Evolutionary conservation across 306 rosid genomes (phyloP), one percentile per base, ranked within the genome.

Genomic region (Glycine latifolia): DNA sequence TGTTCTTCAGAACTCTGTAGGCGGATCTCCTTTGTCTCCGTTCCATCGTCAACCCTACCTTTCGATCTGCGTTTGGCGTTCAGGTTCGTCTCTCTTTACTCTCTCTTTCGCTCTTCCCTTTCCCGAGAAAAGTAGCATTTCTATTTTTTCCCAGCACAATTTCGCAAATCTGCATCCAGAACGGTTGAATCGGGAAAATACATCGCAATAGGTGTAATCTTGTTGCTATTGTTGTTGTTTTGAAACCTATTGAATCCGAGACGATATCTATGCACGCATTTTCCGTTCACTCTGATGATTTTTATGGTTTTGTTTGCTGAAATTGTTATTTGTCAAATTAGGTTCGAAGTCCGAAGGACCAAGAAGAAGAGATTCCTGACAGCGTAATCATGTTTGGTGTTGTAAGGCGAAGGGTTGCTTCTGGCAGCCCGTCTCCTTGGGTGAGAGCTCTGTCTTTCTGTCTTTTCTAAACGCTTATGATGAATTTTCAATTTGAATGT

Each of bases 361-460:
- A 53, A 62, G 8, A 26, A 26, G 31, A 74, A 47, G 60, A 82
- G 67, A 20, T 52, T 31, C 15, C 12, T 71, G 12, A 55, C 37
- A 5, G 43, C 5, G 8, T 50, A 73, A 76, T 47, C 81, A 87
- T 90, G 96, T 81, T 90, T 68, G 97, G 94, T 71, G 83, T 85
- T 69, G 20, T 89, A 31, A 84, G 94, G 86, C 98, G 97, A 63
- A 87, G 93, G 83, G 88, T 89, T 80, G 91, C 92, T 81, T 89
- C 89, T 68, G 86, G 92, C 56, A 83, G 87, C 89, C 76, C 92
- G 62, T 85, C 87, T 79, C 80, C 90, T 67, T 69, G 78, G 90
- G 90, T 87, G 68, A 81, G 87, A 26, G 31, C 26, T 80, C 31
- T 26, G 31, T 26, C 31, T 26, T 26, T 26, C 31, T 26, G 31